Evolutionary conservation across 495 filamentous ascomycete species (phyloP), one percentile per base, ranked within the genome.

Genomic region (Friedmanniomyces endolithicus): DNA sequence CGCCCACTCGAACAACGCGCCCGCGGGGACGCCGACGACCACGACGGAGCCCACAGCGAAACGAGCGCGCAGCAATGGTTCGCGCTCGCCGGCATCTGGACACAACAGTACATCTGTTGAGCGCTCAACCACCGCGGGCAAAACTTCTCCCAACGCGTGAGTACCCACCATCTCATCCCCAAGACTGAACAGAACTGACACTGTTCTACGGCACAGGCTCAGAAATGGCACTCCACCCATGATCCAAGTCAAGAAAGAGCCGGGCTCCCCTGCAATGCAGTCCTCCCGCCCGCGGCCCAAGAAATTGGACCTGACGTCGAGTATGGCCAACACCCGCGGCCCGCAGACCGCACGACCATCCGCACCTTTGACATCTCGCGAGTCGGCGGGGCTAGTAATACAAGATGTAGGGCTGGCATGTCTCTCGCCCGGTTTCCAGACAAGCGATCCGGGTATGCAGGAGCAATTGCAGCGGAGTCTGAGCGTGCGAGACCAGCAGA

Each of bases 231-330:
- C 78, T 51, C 83, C 66, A 33, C 66, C 87, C 12, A 88, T 85
- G 68, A 90, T 96, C 57, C 80, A 94, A 57, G 89, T 98, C 39
- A 97, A 97, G 75, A 95, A 95, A 72, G 92, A 98, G 68, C 83
- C 86, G 8, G 88, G 88, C 24, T 81, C 82, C 12, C 92, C 92
- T 45, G 84, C 84, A 35, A 77, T 89, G 53, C 77, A 77, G 17
- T 78, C 80, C 50, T 74, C 81, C 23, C 79, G 92, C 22, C 92
- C 90, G 63, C 81, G 94, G 43, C 92, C 92, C 22, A 82, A 86
- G 57, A 88, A 84, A 66, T 76, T 98, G 50, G 90, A 96, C 69
- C 81, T 98, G 11, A 90, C 68, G 50, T 49, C 53, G 37, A 85
- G 82, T 53, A 81, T 54, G 50, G 58, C 79, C 35, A 74, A 79